phyloP scores from a whole-genome alignment of 495 filamentous ascomycete species.

The Extremus antarcticus region DNA sequence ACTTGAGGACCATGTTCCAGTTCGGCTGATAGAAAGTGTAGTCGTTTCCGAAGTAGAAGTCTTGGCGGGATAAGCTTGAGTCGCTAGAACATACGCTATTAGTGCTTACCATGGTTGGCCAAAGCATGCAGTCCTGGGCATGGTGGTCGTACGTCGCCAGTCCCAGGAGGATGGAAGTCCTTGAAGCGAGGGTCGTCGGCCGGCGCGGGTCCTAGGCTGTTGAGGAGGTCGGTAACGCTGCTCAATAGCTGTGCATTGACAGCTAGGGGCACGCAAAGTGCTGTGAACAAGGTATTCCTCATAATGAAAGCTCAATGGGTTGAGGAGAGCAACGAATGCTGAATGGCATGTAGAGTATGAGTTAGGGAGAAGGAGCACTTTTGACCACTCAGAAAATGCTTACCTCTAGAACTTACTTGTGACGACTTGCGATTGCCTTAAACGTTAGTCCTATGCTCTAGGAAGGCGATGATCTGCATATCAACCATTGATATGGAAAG shows the following conservation, averaged over 20 bases:
- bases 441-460: neutral
- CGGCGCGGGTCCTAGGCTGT: slow-evolving; percentile 2
- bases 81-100: slow-evolving; percentile 2
- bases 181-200: neutral
- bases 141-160: slow-evolving; percentile 14
- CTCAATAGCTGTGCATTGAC: neutral
- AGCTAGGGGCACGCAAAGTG: neutral
- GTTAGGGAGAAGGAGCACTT: no score
- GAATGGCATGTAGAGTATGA: no score
- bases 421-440: neutral
- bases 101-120: slow-evolving; percentile 20
- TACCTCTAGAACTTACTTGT: neutral
- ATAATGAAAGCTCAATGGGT: no score
- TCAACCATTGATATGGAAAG: neutral
- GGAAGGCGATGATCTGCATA: neutral
- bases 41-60: slow-evolving; percentile 17
- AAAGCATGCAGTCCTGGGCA: slow-evolving; percentile 26
- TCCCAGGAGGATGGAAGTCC: slow-evolving; percentile 4
- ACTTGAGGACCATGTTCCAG: slow-evolving; percentile 14
- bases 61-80: slow-evolving; percentile 18
- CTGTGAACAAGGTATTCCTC: no score
- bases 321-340: no score
- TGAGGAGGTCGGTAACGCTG: neutral
- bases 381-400: neutral
- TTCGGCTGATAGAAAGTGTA: slow-evolving; percentile 14